Evolutionary conservation across 2,329 filamentous ascomycete species (phyloP).

Genomic region (Fusarium stilboides): DNA sequence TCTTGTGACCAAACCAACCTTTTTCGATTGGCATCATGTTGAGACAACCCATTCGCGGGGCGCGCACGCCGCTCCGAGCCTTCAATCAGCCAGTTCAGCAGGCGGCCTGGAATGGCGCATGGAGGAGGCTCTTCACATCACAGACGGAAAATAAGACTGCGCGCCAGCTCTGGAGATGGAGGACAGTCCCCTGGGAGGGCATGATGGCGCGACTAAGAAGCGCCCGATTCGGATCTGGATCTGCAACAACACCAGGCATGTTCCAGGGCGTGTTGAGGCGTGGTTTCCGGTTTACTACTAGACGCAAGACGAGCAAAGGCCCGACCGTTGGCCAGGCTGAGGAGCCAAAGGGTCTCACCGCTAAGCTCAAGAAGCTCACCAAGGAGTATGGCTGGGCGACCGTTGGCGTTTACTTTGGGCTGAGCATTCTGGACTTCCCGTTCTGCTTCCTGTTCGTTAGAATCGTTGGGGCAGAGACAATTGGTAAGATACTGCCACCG

Average conservation of each 20-base stretch:
- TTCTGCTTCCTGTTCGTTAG: slow-evolving; percentile 94
- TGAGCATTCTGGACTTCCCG: slow-evolving; percentile 92
- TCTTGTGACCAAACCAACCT: not conserved
- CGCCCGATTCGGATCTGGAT: slow-evolving; percentile 29
- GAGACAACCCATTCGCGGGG: slow-evolving; percentile 47
- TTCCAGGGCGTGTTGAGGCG: slow-evolving; percentile 49
- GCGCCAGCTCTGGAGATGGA: slow-evolving; percentile 44
- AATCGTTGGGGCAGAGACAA: slow-evolving; percentile 85
- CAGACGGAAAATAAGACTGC: slow-evolving; percentile 41
- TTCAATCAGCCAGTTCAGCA: slow-evolving; percentile 40
- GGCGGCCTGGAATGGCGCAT: slow-evolving; percentile 49
- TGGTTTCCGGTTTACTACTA: slow-evolving; percentile 56
- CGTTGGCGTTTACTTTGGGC: slow-evolving; percentile 87
- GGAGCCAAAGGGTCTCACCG: slow-evolving; percentile 70
- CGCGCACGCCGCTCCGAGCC: slow-evolving; percentile 40
- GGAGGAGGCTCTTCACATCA: slow-evolving; percentile 50
- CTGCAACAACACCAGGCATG: slow-evolving; percentile 38
- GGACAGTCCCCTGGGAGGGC: slow-evolving; percentile 37
- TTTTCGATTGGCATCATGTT: slow-evolving; percentile 43
- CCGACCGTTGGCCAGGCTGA: slow-evolving; percentile 41
- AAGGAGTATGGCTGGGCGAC: slow-evolving; percentile 96
- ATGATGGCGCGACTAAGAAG: slow-evolving; percentile 39
- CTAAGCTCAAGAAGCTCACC: slow-evolving; percentile 84
- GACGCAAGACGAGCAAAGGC: slow-evolving; percentile 50
- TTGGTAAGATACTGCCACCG: slow-evolving; percentile 69